Evolutionary conservation across 1,284 basidiomycete genomes (phyloP), one percentile per base, ranked within the genome.

Genomic region (Ceratobasidium sp.): DNA sequence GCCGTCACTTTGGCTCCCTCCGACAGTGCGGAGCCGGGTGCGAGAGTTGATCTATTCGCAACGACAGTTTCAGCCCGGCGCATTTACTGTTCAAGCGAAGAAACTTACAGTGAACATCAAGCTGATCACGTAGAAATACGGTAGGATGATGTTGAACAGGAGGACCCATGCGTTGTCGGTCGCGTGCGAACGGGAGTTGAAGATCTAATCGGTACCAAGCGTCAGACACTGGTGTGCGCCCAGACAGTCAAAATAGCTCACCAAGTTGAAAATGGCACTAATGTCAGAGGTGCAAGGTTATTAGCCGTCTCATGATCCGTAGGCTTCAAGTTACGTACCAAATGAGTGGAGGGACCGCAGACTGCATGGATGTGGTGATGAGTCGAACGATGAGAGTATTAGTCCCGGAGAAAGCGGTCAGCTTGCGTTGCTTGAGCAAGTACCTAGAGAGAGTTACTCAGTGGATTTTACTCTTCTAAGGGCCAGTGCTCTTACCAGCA

Each of bases 81-180:
- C 1, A 6, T 9, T 11, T 27, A 22, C 22, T 48, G 27, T 22
- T 41, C 33, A 9, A 56, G 14, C 15, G 17, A 15, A 22, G 15
- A 31, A 27, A 22, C 65, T 50, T 17, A 67, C 65, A 31, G 65
- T 67, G 22, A 67, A 67, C 65, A 67, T 54, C 22, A 67, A 27
- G 24, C 65, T 67, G 19, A 45, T 47, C 8, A 67, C 65, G 47
- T 67, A 67, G 51, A 67, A 45, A n/a, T 67, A 67, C 9, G 65
- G 65, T n/a, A 56, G 51, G 53, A 67, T 50, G n/a, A 67, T 47
- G 27, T 67, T 56, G 51, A 67, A 67, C 17, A 36, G 54, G 33
- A 56, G 19, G 9, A 54, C 65, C 65, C 65, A 67, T 8, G 19
- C 24, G 14, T 41, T 41, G 47, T 56, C 51, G 3, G 31, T 36